Evolutionary conservation across 805 yeast genomes (phyloP).

Genomic region (Kuraishia ogatae): DNA sequence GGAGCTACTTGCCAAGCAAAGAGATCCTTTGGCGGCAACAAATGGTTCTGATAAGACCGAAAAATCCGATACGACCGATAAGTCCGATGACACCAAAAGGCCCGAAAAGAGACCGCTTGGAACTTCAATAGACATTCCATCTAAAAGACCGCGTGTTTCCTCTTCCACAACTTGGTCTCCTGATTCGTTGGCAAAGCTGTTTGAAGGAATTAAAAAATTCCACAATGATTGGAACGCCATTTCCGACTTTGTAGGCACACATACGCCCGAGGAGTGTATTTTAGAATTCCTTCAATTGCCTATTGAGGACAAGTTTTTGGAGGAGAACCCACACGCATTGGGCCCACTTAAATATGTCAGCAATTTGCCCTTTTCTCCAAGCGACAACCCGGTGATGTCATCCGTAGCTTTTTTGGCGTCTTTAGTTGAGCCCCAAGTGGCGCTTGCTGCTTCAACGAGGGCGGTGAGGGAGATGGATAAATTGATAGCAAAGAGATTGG

Average conservation of each 20-base stretch:
- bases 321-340: slow-evolving; percentile 34
- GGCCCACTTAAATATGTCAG: slow-evolving; percentile 80
- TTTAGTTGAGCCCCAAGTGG: slow-evolving; percentile 79
- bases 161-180: slow-evolving; percentile 52
- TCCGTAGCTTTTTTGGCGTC: slow-evolving; percentile 85
- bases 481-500: slow-evolving; percentile 27
- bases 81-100: neutral
- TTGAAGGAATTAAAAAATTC: slow-evolving; percentile 52
- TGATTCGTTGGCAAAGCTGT: slow-evolving; percentile 48
- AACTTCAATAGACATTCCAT: slow-evolving; percentile 6
- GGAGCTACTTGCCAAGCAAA: slow-evolving; percentile 8
- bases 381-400: slow-evolving; percentile 90
- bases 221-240: slow-evolving; percentile 77
- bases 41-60: neutral
- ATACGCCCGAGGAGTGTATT: slow-evolving; percentile 72
- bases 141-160: slow-evolving; percentile 17
- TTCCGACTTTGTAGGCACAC: slow-evolving; percentile 56
- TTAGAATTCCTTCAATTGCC: slow-evolving; percentile 73
- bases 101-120: slow-evolving; percentile 3
- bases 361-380: slow-evolving; percentile 73
- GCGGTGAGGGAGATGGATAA: slow-evolving; percentile 46
- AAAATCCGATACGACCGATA: neutral
- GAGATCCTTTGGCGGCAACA: neutral
- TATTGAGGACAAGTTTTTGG: slow-evolving; percentile 66
- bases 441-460: slow-evolving; percentile 66